Base-by-base conservation (phyloP, 805 yeast genomes). In the Candida insectalens region DNA sequence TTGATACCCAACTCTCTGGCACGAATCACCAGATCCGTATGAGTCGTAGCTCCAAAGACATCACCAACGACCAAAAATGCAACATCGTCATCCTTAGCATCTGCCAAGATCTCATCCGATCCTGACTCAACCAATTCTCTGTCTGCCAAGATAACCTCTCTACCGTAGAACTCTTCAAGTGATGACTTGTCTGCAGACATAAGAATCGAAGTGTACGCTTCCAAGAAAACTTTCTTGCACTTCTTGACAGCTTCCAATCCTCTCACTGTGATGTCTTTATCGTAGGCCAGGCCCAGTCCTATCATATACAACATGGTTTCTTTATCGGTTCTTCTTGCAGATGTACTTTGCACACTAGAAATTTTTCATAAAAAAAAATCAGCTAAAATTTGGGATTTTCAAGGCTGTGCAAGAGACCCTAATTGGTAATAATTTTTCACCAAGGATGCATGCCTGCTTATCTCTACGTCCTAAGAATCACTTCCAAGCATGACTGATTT, bases 21-120 rank as follows among this genome's bases (percentile, higher is more conserved):
- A 50, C 98, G 69, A 39, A 89, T 71, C 27, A 88, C 84, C 42
- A 89, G 67, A 61, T 92, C 98, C 0, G 96, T 85, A 60, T 89
- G 98, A 1, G 98, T 89, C 4, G 98, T 89, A 21, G 98, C 98
- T 22, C 98, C 98, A 52, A 85, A 89, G 22, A 89, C 95, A 56
- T 89, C 98, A 23, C 98, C 98, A 19, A 89, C 98, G 15, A 92
- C 98, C 42, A 92, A 66, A 46, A 89, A 87, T 0, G 96, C 97
- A 53, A 89, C 70, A 53, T 92, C 96, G 36, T 81, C 89, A 16
- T 59, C 65, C 21, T 81, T 73, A 2, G 94, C 96, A 39, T 74
- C 77, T 15, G 64, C 80, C 42, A 89, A 64, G 39, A 89, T 92
- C 26, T 71, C 68, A 49, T 88, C 97, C 19, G 92, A 77, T 6